Percentiles rank a stretch among this genome's conserved stretches.
Evolutionary conservation across 2,329 filamentous ascomycete genomes (phyloP).

Genomic region (Colletotrichum tabaci): DNA sequence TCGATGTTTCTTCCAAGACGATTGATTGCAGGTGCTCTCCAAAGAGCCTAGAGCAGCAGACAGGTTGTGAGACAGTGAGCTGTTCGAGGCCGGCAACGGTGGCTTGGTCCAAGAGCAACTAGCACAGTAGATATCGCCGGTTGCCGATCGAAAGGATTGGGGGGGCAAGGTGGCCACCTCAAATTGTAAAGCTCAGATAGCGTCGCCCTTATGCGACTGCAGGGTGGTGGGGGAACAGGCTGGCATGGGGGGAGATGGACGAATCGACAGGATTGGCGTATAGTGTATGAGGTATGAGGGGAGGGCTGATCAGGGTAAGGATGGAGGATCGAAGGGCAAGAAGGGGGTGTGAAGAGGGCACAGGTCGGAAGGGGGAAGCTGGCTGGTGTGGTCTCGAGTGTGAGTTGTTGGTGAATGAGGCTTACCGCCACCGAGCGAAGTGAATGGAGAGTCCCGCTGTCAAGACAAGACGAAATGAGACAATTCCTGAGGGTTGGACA

Average conservation of each 20-base stretch:
- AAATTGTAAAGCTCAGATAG: slow-evolving; percentile 20
- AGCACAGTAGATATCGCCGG: slow-evolving; percentile 43
- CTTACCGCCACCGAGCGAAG: slow-evolving; percentile 67
- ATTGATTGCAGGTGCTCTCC: slow-evolving; percentile 42
- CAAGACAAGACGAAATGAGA: slow-evolving; percentile 63
- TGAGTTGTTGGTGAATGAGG: slow-evolving; percentile 47
- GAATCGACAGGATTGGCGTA: slow-evolving; percentile 21
- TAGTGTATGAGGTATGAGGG: not conserved
- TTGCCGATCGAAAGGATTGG: slow-evolving; percentile 38
- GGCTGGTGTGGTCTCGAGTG: not conserved
- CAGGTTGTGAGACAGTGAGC: slow-evolving; percentile 29
- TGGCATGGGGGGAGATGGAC: slow-evolving; percentile 47
- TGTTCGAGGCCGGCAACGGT: slow-evolving; percentile 23
- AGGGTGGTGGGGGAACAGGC: slow-evolving; percentile 39
- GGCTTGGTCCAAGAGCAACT: slow-evolving; percentile 45
- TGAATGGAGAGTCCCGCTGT: slow-evolving; percentile 48
- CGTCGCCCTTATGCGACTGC: slow-evolving; percentile 43
- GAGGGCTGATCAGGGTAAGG: slow-evolving; percentile 28
- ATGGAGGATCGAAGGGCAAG: slow-evolving; percentile 43
- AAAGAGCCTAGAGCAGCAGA: slow-evolving; percentile 35
- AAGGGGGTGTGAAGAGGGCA: slow-evolving; percentile 46
- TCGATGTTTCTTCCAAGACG: slow-evolving; percentile 25
- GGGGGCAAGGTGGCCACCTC: not conserved
- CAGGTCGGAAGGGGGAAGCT: not conserved
- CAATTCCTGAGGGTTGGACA: slow-evolving; percentile 61